Conservation (phyloP, 495 filamentous ascomycete genomes). For the Cercophora sp. region DNA sequence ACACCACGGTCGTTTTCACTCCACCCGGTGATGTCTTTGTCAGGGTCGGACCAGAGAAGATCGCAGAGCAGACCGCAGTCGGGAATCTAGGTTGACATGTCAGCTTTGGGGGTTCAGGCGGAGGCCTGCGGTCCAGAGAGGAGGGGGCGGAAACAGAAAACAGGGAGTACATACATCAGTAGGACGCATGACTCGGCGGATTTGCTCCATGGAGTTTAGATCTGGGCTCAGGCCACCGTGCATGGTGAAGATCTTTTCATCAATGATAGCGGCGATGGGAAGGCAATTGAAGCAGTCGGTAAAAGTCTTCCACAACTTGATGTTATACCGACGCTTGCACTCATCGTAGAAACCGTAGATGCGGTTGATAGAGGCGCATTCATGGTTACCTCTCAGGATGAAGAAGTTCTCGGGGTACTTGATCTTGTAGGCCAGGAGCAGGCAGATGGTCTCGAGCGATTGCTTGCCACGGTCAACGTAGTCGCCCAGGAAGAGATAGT, state of each 20-base stretch:
- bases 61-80: conserved; percentile 98
- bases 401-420: conserved; percentile 99
- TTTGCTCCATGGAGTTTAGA: conserved; percentile 99
- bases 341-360: conserved; percentile 99
- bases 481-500: conserved; percentile 98
- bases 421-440: conserved; percentile 98
- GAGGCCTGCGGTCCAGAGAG: background rate
- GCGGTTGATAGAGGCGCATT: conserved; percentile 99
- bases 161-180: conserved; percentile 70
- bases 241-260: conserved; percentile 99
- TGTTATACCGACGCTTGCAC: conserved; percentile 98
- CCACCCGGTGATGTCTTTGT: conserved; percentile 99
- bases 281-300: conserved; percentile 99
- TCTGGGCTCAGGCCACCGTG: conserved; percentile 97
- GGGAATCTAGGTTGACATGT: conserved; percentile 66
- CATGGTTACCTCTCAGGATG: conserved; percentile 96
- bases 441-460: conserved; percentile 97
- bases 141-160: background rate
- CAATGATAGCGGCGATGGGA: conserved; percentile 98
- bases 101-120: conserved; percentile 19
- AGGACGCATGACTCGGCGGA: conserved; percentile 95
- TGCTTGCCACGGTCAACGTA: conserved; percentile 99
- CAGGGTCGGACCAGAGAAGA: conserved; percentile 96
- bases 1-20: conserved; percentile 98
- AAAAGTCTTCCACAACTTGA: conserved; percentile 99